Evolutionary conservation across 78 protist species (phyloP), one percentile per base, ranked within the genome.

Genomic region (Fonticula alba): DNA sequence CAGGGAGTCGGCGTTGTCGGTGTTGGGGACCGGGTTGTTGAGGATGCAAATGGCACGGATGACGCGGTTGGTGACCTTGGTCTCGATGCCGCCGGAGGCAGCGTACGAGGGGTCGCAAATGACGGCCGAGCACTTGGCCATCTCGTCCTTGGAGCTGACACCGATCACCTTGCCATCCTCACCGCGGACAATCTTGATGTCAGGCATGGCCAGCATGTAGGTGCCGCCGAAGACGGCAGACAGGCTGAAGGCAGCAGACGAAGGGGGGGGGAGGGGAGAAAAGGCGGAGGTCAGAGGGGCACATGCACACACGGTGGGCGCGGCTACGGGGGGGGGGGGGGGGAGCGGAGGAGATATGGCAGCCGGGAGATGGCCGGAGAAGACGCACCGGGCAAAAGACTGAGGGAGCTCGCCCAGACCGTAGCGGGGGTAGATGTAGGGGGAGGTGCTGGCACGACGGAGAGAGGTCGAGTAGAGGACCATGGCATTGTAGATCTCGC

Each of bases 401-500:
- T 91, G 93, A 33, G 93, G 92, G 33, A 91, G 76, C 62, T 88
- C 97, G n/a, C 97, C 99, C 22, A 92, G 78, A 62, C 99, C 99
- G 73, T 91, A 96, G 41, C 80, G 65, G 32, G 98, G 98, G 75
- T 96, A 96, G 61, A 96, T 80, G 82, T 88, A 96, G 60, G 98
- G 98, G 46, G 94, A 82, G 53, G 78, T 74, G 22, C 65, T 53
- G 84, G 78, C 78, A 50, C 80, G 72, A 24, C 66, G 64, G 31
- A 96, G 69, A 17, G 97, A 88, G 27, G 76, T 73, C 38, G 61
- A 65, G 81, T 93, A 96, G 31, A 91, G 83, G 74, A 72, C 60
- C 69, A 91, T 62, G 35, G 83, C 43, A 41, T 61, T 57, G 33
- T 90, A 15, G 33, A 86, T 55, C 47, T 64, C 87, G 35, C 53